These are phyloP conservation scores for Xylaria sp. DNA, from an alignment of 2,329 filamentous ascomycete genomes.

Conservation along the genomic window DNA sequence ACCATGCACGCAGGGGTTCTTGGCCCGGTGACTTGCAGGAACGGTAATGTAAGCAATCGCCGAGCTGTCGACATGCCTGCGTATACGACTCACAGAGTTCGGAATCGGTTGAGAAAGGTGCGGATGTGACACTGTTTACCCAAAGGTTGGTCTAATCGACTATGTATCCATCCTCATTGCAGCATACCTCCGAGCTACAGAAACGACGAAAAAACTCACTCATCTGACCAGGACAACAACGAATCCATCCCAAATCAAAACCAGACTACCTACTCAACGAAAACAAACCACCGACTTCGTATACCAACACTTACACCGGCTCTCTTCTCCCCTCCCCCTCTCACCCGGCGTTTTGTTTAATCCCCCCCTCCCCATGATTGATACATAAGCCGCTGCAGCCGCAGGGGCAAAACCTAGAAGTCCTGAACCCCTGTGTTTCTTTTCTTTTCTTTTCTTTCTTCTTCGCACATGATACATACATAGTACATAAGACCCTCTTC, in stretches of 20 bases:
- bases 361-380: neutral
- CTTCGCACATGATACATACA: neutral
- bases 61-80: no score
- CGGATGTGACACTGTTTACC: neutral
- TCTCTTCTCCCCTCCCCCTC: no score
- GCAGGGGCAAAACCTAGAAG: neutral
- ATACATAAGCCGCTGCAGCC: neutral
- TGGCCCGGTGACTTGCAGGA: no score
- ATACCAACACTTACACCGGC: no score
- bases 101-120: neutral
- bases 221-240: neutral
- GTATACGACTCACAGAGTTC: no score
- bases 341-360: no score
- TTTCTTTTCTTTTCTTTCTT: neutral
- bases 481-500: neutral
- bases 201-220: neutral
- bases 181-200: neutral
- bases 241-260: neutral
- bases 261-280: no score
- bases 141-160: neutral
- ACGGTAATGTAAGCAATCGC: no score
- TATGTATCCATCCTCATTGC: neutral
- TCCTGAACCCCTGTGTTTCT: neutral
- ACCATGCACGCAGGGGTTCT: no score
- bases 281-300: no score